Evolutionary conservation across 805 yeast genomes (phyloP).

Genomic region (Yarrowia porcina): DNA sequence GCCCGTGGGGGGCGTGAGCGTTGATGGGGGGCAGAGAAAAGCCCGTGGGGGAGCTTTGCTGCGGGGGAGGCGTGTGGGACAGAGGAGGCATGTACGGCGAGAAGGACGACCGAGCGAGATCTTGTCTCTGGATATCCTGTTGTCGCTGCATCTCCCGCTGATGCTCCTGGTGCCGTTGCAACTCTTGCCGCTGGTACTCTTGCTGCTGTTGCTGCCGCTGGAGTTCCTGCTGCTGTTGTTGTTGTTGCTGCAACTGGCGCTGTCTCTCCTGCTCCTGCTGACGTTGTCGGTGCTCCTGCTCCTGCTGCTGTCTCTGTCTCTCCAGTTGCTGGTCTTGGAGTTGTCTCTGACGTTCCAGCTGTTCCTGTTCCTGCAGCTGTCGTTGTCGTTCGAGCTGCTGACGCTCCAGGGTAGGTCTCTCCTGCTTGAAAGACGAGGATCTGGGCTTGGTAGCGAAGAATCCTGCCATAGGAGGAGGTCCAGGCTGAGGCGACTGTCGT

Average conservation of each 20-base stretch:
- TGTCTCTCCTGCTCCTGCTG: neutral
- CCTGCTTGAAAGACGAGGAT: conserved; percentile 18
- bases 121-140: conserved; percentile 6
- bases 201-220: conserved; percentile 8
- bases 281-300: neutral
- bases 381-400: neutral
- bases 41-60: conserved; percentile 2
- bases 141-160: conserved; percentile 2
- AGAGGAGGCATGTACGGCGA: conserved; percentile 15
- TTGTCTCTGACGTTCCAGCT: neutral
- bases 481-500: conserved; percentile 9
- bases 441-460: conserved; percentile 17
- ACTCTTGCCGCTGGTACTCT: neutral
- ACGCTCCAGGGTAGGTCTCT: neutral
- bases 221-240: neutral
- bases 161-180: conserved; percentile 1
- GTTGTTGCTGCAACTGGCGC: neutral
- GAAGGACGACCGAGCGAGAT: neutral
- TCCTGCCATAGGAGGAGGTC: conserved; percentile 19
- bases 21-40: conserved; percentile 20
- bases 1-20: neutral
- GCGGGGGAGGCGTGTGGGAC: conserved; percentile 14
- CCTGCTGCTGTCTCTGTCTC: neutral
- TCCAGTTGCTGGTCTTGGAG: neutral
- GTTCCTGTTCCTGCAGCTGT: neutral